phyloP scores from a whole-genome alignment of 495 filamentous ascomycete genomes.

The Neurospora sp. region DNA sequence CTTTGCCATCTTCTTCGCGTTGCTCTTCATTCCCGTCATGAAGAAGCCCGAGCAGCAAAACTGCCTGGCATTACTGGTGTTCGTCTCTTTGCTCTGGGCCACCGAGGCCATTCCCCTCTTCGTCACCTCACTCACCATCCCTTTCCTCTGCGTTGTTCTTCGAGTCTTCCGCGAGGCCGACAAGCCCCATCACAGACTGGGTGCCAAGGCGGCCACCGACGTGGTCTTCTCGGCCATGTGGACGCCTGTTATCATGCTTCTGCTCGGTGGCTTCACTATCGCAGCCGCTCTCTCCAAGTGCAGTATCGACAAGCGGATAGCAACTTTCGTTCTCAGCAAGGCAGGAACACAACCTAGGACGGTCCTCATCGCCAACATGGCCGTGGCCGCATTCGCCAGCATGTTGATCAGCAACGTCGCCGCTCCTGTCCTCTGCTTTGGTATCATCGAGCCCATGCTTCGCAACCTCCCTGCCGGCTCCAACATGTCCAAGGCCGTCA shows the following conservation, averaged over 20 bases:
- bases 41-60: constrained; percentile 83
- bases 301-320: constrained; percentile 93
- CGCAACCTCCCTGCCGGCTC: constrained; percentile 86
- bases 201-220: constrained; percentile 61
- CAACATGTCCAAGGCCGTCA: constrained; percentile 85
- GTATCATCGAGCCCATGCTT: constrained; percentile 91
- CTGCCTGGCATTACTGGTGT: constrained; percentile 85
- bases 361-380: constrained; percentile 93
- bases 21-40: constrained; percentile 71
- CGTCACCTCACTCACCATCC: constrained; percentile 87
- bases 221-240: constrained; percentile 94
- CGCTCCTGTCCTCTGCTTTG: constrained; percentile 95
- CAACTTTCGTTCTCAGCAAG: constrained; percentile 93
- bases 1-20: constrained; percentile 56
- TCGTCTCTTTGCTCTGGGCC: constrained; percentile 92
- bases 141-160: constrained; percentile 84
- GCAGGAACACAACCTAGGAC: constrained; percentile 81
- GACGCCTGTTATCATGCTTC: constrained; percentile 97
- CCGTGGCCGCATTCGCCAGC: constrained; percentile 90
- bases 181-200: constrained; percentile 57
- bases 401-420: constrained; percentile 99
- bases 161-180: constrained; percentile 70
- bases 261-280: constrained; percentile 92
- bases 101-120: constrained; percentile 98
- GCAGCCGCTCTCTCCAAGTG: constrained; percentile 94